Conservation (phyloP, 192 early-diverging fungal species). For the Thoreauomyces humboldtii region DNA sequence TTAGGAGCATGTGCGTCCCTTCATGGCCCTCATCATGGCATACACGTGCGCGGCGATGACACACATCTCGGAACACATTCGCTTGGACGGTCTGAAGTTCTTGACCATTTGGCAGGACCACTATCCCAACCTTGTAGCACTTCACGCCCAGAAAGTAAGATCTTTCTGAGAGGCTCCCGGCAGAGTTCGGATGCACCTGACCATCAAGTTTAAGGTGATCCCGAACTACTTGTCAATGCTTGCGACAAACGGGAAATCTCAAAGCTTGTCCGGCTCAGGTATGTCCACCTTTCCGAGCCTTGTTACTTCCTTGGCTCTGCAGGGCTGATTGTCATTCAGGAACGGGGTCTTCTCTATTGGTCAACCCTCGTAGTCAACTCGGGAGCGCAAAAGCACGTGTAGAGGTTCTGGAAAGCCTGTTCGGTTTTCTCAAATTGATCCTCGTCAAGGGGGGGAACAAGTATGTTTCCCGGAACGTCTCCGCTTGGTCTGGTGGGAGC, state of each 20-base stretch:
- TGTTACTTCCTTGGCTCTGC: neutral
- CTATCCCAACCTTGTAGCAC: constrained; percentile 60
- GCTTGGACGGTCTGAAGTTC: constrained; percentile 75
- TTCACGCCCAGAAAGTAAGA: constrained; percentile 66
- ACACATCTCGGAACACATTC: constrained; percentile 82
- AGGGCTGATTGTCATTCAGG: constrained; percentile 7
- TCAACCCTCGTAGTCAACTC: constrained; percentile 35
- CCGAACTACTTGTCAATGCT: constrained; percentile 63
- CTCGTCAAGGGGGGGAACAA: constrained; percentile 43
- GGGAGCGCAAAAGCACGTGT: constrained; percentile 44
- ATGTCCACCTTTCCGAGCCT: neutral
- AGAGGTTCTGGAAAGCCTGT: constrained; percentile 58
- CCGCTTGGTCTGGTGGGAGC: no score
- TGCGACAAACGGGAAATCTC: constrained; percentile 42
- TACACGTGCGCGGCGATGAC: constrained; percentile 86
- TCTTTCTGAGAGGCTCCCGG: neutral
- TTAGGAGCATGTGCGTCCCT: constrained; percentile 70
- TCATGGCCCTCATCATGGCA: constrained; percentile 72
- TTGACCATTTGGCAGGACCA: constrained; percentile 70
- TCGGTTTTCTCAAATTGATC: constrained; percentile 53
- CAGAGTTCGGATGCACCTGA: neutral
- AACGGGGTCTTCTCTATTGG: constrained; percentile 27
- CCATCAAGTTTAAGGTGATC: no score
- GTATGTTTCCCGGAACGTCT: constrained; percentile 38
- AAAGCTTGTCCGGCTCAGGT: constrained; percentile 41